A percentile compares a stretch with the other conserved stretches of the same genome.
phyloP scores from a whole-genome alignment of 352 stramenopile genomes.

The Phytopythium helicoides region DNA sequence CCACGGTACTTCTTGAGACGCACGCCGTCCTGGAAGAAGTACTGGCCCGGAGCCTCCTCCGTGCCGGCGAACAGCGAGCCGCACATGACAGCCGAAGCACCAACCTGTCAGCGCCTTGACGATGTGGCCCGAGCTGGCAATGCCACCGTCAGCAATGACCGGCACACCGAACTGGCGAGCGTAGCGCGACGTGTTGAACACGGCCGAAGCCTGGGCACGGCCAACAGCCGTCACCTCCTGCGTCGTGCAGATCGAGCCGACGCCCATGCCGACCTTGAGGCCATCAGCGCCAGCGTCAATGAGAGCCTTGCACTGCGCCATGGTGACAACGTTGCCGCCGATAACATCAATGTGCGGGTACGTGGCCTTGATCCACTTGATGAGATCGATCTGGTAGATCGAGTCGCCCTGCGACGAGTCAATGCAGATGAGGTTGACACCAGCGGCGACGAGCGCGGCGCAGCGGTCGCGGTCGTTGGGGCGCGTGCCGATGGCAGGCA shows the following conservation, averaged over 20 bases:
- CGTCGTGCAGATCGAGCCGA: constrained; percentile 99
- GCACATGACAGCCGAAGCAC: constrained; percentile 99
- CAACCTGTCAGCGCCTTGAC: constrained; percentile 97
- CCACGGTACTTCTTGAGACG: constrained; percentile 99
- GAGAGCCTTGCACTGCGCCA: constrained; percentile 96
- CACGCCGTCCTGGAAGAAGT: constrained; percentile 99
- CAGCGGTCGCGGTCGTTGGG: constrained; percentile 95
- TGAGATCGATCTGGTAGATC: constrained; percentile 88
- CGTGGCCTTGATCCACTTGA: constrained; percentile 95
- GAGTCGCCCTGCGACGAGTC: constrained; percentile 99
- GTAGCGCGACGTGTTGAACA: constrained; percentile 98
- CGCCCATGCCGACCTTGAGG: constrained; percentile 99
- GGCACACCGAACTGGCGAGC: constrained; percentile 96
- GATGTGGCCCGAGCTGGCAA: constrained; percentile 98
- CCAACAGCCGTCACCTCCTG: constrained; percentile 99
- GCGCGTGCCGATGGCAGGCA: constrained; percentile 98
- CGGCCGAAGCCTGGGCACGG: constrained; percentile 97
- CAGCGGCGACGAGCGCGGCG: constrained; percentile 89
- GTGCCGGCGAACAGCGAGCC: constrained; percentile 99
- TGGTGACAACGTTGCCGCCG: constrained; percentile 99
- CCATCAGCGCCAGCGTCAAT: constrained; percentile 99
- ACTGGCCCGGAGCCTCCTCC: constrained; percentile 99
- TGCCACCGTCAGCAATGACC: constrained; percentile 98
- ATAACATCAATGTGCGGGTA: constrained; percentile 98
- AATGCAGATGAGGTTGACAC: constrained; percentile 99